phyloP scores from a whole-genome alignment of 2,329 filamentous ascomycete genomes.

The Xylariaceae sp. region DNA sequence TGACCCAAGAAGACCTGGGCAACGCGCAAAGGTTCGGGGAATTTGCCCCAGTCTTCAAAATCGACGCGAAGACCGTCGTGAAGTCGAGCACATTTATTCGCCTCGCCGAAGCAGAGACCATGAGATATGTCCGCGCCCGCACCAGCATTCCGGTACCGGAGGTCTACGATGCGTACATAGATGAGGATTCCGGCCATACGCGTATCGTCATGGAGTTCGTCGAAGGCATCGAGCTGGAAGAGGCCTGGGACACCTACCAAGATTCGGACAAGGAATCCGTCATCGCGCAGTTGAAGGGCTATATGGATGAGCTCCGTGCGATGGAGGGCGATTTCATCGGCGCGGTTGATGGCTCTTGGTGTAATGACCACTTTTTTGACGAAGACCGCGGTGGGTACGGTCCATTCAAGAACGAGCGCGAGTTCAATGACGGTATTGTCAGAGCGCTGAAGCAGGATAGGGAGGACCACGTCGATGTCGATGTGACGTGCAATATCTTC shows the following conservation, averaged over 20 bases:
- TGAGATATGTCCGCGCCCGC: slow-evolving; percentile 10
- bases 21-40: slow-evolving; percentile 1
- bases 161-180: slow-evolving; percentile 13
- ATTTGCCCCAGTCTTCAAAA: slow-evolving; percentile 8
- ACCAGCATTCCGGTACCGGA: slow-evolving; percentile 15
- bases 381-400: slow-evolving; percentile 2
- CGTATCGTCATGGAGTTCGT: slow-evolving; percentile 16
- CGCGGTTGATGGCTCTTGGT: slow-evolving; percentile 7
- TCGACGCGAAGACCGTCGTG: slow-evolving; percentile 9
- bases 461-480: slow-evolving; percentile 1
- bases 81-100: slow-evolving; percentile 8
- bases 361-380: slow-evolving; percentile 10
- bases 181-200: slow-evolving; percentile 12
- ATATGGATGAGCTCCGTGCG: slow-evolving; percentile 12
- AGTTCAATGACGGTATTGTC: slow-evolving; percentile 11
- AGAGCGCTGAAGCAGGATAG: slow-evolving; percentile 7
- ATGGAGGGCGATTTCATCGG: slow-evolving; percentile 11
- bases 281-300: slow-evolving; percentile 4
- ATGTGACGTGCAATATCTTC: slow-evolving; percentile 7
- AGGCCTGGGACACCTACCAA: slow-evolving; percentile 13
- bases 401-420: slow-evolving; percentile 6
- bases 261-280: slow-evolving; percentile 9
- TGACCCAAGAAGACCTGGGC: slow-evolving; percentile 9
- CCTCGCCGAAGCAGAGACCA: slow-evolving; percentile 13
- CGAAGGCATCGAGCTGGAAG: slow-evolving; percentile 9